Base-by-base conservation (phyloP, 208 protist species). In the Crithidia thermophila region DNA sequence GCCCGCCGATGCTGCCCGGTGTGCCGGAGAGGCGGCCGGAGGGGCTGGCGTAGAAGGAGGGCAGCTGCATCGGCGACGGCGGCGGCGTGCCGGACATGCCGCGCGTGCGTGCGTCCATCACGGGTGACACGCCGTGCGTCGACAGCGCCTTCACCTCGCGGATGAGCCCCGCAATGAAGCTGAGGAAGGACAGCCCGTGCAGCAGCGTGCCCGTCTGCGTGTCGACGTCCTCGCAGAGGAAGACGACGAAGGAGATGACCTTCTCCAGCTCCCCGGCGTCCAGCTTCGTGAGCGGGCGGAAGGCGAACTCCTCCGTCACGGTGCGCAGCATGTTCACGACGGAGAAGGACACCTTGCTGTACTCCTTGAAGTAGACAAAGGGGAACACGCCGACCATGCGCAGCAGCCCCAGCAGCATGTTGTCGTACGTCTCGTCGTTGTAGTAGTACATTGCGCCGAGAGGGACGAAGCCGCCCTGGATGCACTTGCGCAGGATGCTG, bases 381-480 rank as follows among this genome's bases (percentile, higher is more conserved):
- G 75, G 79, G 36, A 95, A 80, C 58, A 88, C 64, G 18, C 73
- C 61, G 16, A 93, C 46, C 81, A 92, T 93, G 25, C 81, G 72
- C 30, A 95, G 58, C 25, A 92, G 66, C 3, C 80, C 77, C 45
- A 89, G 71, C 45, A 90, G 59, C 20, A 78, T 84, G 70, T 72
- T 79, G 67, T 95, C 90, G 78, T 90, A 95, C 2, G 81, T 84
- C n/a, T 90, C 77, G 53, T 95, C 90, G 59, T 77, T 70, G 75
- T 95, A 95, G 69, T 81, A 90, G 53, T 76, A 77, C 90, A 95
- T 95, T 6, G 90, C 90, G 2, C 87, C 90, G 34, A 93, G 79
- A 1, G 90, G 87, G 4, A 92, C 83, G 67, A 93, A 93, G 45
- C 74, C 77, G 16, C 77, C 82, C 40, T 79, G 64, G 37, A 95